These are phyloP conservation scores for Bipolaris oryzae DNA, from an alignment of 2,329 filamentous ascomycete genomes.

Conservation along the genomic window DNA sequence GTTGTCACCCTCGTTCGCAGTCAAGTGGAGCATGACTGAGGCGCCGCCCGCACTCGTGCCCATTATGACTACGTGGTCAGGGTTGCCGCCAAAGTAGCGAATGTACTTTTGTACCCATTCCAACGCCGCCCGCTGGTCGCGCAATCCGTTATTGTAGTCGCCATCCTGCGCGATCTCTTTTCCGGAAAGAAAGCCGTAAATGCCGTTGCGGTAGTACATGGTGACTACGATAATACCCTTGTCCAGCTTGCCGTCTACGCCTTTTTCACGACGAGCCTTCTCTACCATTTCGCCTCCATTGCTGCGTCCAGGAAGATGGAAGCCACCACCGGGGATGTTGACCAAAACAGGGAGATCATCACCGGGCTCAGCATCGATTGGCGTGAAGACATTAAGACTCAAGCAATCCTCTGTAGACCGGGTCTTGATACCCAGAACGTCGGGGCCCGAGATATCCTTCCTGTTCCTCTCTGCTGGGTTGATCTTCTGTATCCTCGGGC, in stretches of 20 bases:
- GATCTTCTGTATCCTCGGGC: constrained; percentile 44
- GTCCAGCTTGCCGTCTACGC: constrained; percentile 33
- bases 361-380: constrained; percentile 40
- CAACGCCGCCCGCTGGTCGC: constrained; percentile 49
- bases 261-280: constrained; percentile 37
- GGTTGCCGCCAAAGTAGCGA: constrained; percentile 54
- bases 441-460: constrained; percentile 34
- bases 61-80: constrained; percentile 55
- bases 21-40: constrained; percentile 39
- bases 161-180: constrained; percentile 47
- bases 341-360: constrained; percentile 49
- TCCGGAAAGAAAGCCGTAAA: constrained; percentile 55
- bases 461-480: constrained; percentile 32
- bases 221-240: constrained; percentile 43
- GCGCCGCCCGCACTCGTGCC: constrained; percentile 46
- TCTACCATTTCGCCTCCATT: constrained; percentile 42
- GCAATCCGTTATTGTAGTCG: constrained; percentile 46
- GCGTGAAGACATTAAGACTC: constrained; percentile 48
- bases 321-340: constrained; percentile 55
- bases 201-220: constrained; percentile 47
- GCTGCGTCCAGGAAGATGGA: constrained; percentile 46
- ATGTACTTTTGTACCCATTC: constrained; percentile 52
- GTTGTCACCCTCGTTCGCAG: constrained; percentile 41
- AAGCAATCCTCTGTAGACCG: constrained; percentile 50
- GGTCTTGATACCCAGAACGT: constrained; percentile 35